Base-by-base conservation (phyloP, 257 asterid genomes). In the Misopates orontium region DNA sequence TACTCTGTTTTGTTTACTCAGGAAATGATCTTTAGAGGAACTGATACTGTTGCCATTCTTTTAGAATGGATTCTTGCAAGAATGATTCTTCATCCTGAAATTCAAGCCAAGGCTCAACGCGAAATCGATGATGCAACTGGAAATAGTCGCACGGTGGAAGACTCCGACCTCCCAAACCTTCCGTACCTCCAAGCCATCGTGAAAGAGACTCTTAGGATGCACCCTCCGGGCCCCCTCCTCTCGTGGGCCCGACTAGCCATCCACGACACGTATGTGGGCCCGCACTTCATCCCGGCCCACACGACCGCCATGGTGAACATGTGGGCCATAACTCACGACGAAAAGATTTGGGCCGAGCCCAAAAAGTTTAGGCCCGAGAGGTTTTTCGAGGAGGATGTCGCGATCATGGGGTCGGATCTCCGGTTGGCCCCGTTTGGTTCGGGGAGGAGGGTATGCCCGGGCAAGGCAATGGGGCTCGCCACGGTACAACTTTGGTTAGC, bases 51-150 rank as follows among this genome's bases (percentile, higher is more conserved):
- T 12, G 87, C 96, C 45, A 83, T 86, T 45, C 87, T 91, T 32
- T 51, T 91, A 24, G 97, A 91, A 57, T 91, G 97, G 97, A 80
- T 88, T 64, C 85, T 91, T 62, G 97, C 97, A 18, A 88, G 97
- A 75, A 86, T 91, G 95, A 85, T 86, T 18, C 77, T 83, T 18
- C 97, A 91, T 31, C 96, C 93, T 0, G 84, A 86, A 1, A 81
- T 91, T 42, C 97, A 91, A 74, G 42, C 77, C 68, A 86, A 72
- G 60, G 96, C 83, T 2, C 95, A 84, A 28, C 9, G 32, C 16
- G 97, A 91, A 53, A 85, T 91, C 1, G 87, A 84, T 17, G 11
- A 17, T 5, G 67, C 71, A 2, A 74, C 78, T 24, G 87, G 90
- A 17, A 21, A 40, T 1, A 52, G 64, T 16, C 13, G 67, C 61